Conservation (phyloP, 768 basidiomycete genomes). For the Paxillus rubicundulus region DNA sequence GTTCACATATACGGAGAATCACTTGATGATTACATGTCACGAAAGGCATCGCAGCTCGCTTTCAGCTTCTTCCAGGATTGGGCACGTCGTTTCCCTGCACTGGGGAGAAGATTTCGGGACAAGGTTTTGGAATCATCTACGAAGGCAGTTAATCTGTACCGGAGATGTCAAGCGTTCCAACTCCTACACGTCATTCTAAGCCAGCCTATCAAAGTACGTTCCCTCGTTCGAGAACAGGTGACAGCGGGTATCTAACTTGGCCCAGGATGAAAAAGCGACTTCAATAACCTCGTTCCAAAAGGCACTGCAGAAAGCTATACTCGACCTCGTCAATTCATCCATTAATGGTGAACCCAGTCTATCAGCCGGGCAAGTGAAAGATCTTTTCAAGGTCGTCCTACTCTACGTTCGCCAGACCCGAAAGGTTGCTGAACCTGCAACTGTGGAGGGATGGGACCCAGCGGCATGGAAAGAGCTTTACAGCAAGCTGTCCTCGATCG, state of each 20-base stretch:
- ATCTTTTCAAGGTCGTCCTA: slow-evolving; percentile 71
- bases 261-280: slow-evolving; percentile 40
- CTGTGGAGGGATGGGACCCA: slow-evolving; percentile 55
- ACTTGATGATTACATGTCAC: slow-evolving; percentile 69
- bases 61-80: slow-evolving; percentile 76
- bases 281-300: slow-evolving; percentile 45
- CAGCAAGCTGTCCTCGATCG: slow-evolving; percentile 44
- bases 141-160: slow-evolving; percentile 71
- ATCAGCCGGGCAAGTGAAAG: slow-evolving; percentile 69
- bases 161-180: slow-evolving; percentile 71
- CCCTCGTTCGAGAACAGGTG: neutral
- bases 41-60: slow-evolving; percentile 78
- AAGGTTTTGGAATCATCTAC: slow-evolving; percentile 55
- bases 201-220: slow-evolving; percentile 33
- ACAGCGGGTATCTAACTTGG: slow-evolving; percentile 11
- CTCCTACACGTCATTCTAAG: slow-evolving; percentile 64
- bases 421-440: slow-evolving; percentile 40
- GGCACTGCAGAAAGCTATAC: slow-evolving; percentile 46
- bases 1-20: slow-evolving; percentile 61
- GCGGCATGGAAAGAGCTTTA: slow-evolving; percentile 53
- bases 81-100: slow-evolving; percentile 58
- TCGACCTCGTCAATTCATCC: slow-evolving; percentile 46
- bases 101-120: slow-evolving; percentile 64
- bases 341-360: slow-evolving; percentile 46
- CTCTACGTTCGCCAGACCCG: slow-evolving; percentile 60